phyloP scores from a whole-genome alignment of 495 filamentous ascomycete genomes.

The Lasiosphaeris hirsuta region DNA sequence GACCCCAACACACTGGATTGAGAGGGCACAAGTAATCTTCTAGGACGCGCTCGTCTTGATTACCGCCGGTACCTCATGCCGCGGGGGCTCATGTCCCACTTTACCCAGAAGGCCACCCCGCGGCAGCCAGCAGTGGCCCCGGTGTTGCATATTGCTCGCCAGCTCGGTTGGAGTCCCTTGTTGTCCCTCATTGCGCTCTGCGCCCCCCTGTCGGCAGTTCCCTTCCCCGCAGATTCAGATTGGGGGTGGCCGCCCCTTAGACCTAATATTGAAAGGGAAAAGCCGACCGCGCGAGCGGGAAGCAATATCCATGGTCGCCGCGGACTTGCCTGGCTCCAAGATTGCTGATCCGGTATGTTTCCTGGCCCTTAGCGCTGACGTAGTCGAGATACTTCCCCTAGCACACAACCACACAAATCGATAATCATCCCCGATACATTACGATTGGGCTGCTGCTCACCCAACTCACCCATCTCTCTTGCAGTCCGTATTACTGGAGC shows the following conservation, averaged over 20 bases:
- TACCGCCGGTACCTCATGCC: background rate
- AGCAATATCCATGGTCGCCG: background rate
- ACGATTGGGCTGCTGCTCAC: no score
- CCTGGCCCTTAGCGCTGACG: no score
- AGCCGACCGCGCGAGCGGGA: background rate
- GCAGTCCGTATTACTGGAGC: no score
- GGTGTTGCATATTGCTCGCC: background rate
- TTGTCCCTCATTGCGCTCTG: background rate
- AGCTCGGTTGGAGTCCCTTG: background rate
- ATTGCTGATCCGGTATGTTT: background rate
- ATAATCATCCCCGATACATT: no score
- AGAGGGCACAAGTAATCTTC: background rate
- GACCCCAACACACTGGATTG: no score
- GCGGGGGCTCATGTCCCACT: slow-evolving; percentile 1
- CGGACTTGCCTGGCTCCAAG: background rate
- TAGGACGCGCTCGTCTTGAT: background rate
- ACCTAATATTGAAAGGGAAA: no score
- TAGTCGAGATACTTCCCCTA: background rate
- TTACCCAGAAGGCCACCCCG: no score
- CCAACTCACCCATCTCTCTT: no score
- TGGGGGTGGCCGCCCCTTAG: background rate
- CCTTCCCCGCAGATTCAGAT: slow-evolving; percentile 5
- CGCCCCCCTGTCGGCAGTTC: slow-evolving; percentile 4
- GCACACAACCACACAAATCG: background rate
- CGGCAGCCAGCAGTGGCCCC: no score